Evolutionary conservation across 495 filamentous ascomycete species (phyloP).

Genomic region (Penicillium chermesinum): DNA sequence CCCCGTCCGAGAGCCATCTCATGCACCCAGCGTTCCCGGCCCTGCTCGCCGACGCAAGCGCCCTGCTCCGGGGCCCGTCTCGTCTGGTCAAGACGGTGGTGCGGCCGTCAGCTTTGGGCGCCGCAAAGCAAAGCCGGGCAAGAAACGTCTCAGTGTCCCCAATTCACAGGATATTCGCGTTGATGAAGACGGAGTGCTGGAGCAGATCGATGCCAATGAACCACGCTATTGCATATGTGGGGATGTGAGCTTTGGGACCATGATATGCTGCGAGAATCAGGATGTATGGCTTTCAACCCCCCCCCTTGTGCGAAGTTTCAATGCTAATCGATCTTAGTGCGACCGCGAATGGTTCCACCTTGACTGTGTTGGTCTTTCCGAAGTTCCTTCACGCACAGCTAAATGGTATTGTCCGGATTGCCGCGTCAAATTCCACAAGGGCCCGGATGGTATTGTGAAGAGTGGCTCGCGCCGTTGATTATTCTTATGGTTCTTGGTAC

Average conservation of each 20-base stretch:
- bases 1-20: conserved; percentile 46
- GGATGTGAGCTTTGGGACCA: conserved; percentile 85
- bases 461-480: conserved; percentile 29
- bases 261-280: conserved; percentile 91
- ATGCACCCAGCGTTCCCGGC: conserved; percentile 44
- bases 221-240: conserved; percentile 87
- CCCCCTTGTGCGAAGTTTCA: conserved; percentile 5
- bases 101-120: conserved; percentile 71
- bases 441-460: conserved; percentile 38
- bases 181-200: conserved; percentile 47
- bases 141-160: conserved; percentile 44
- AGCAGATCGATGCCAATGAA: conserved; percentile 83
- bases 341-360: conserved; percentile 89
- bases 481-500: background rate
- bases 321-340: conserved; percentile 47
- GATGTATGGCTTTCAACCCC: conserved; percentile 60
- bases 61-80: conserved; percentile 72
- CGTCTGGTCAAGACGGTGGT: conserved; percentile 63
- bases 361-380: conserved; percentile 72
- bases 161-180: conserved; percentile 40
- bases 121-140: conserved; percentile 67
- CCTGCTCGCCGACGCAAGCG: conserved; percentile 56
- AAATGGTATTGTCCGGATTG: conserved; percentile 98
- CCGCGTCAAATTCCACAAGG: conserved; percentile 58
- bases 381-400: conserved; percentile 67